Evolutionary conservation across 225 moss, liverwort and hornwort genomes (phyloP).

Genomic region (Bryum argenteum): DNA sequence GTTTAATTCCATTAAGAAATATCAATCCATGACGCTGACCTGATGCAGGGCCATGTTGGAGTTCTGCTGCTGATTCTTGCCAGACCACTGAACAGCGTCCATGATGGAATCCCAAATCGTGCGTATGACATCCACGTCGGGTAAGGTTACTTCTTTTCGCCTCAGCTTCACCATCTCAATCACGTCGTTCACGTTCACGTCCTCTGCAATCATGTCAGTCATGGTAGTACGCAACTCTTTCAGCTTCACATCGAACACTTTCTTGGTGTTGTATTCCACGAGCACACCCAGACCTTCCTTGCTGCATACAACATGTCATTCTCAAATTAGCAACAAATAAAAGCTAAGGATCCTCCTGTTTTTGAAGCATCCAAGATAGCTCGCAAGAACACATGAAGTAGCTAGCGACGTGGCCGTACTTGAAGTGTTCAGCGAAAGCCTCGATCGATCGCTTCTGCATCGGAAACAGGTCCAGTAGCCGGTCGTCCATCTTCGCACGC

Average conservation of each 20-base stretch:
- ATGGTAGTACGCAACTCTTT: constrained; percentile 78
- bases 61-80: constrained; percentile 97
- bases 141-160: constrained; percentile 82
- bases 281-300: constrained; percentile 89
- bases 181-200: constrained; percentile 77
- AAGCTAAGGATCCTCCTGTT: not conserved
- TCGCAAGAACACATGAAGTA: not conserved
- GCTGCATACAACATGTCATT: constrained; percentile 48
- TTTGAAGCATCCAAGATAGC: not conserved
- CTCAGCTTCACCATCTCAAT: constrained; percentile 87
- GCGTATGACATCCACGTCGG: constrained; percentile 86
- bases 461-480: constrained; percentile 88
- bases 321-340: no score
- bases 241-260: constrained; percentile 94
- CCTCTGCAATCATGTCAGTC: constrained; percentile 82
- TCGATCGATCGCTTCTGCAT: constrained; percentile 94
- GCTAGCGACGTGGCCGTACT: constrained; percentile 37
- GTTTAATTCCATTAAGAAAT: not conserved
- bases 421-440: constrained; percentile 91
- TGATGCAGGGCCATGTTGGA: constrained; percentile 85
- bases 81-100: constrained; percentile 98
- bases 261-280: constrained; percentile 94
- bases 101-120: constrained; percentile 97
- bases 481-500: constrained; percentile 98
- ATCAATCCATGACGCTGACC: constrained; percentile 34